phyloP scores from a whole-genome alignment of 164 flowering plant genomes.

The Brasenia schreberi region DNA sequence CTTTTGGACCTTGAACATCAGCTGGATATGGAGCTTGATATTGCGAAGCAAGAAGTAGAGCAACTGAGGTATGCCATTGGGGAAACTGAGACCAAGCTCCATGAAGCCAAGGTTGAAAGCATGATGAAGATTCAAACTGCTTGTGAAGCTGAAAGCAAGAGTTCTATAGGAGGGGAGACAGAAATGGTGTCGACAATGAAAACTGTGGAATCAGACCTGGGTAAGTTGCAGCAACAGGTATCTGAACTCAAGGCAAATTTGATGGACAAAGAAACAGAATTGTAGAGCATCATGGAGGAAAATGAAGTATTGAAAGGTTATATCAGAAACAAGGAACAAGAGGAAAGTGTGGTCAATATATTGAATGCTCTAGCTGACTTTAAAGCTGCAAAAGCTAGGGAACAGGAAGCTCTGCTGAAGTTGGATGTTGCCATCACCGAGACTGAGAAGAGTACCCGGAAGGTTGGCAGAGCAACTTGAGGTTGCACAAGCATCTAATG shows the following conservation, averaged over 20 bases:
- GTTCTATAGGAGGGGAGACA: conserved; percentile 23
- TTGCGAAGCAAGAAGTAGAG: conserved; percentile 31
- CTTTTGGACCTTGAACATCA: conserved; percentile 13
- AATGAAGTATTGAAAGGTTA: conserved; percentile 51
- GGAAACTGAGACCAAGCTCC: conserved; percentile 32
- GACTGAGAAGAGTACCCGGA: conserved; percentile 46
- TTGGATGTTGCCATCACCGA: conserved; percentile 46
- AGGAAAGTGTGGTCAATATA: conserved; percentile 9
- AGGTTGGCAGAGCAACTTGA: conserved; percentile 70
- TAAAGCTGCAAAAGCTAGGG: conserved; percentile 40
- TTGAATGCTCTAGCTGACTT: conserved; percentile 19
- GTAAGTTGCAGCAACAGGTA: conserved; percentile 20
- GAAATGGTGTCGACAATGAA: conserved; percentile 38
- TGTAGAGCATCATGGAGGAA: conserved; percentile 50
- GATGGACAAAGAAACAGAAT: conserved; percentile 64
- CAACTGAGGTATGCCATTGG: conserved; percentile 37
- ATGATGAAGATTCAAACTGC: conserved; percentile 32
- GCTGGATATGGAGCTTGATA: conserved; percentile 20
- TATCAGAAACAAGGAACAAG: conserved; percentile 24
- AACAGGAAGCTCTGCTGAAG: conserved; percentile 48
- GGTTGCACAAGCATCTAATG: conserved; percentile 49
- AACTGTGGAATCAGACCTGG: conserved; percentile 32
- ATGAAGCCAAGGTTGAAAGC: conserved; percentile 37
- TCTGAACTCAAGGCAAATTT: conserved; percentile 38
- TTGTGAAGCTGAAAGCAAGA: conserved; percentile 18